A percentile compares a stretch with the other conserved stretches of the same genome.
Evolutionary conservation across 73 alveolate species (phyloP).

Genomic region (Paraurostyla sp.): DNA sequence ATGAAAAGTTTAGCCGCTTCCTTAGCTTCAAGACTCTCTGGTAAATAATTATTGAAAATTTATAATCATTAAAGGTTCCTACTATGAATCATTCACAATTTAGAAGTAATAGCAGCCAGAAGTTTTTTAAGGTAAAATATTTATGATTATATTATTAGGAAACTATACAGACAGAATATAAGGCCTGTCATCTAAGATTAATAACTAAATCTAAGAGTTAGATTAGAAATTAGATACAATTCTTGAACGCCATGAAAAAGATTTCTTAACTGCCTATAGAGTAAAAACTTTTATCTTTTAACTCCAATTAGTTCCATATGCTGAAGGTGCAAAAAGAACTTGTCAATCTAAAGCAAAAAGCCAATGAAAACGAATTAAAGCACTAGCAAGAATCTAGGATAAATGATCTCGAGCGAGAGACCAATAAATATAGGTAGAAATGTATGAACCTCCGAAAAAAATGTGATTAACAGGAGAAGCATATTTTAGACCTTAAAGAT

Average conservation of each 20-base stretch:
- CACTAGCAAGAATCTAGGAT: slow-evolving; percentile 41
- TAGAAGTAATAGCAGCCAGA: background rate
- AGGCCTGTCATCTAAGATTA: background rate
- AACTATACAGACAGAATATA: background rate
- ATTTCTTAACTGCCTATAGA: slow-evolving; percentile 69
- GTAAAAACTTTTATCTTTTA: background rate
- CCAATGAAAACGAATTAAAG: slow-evolving; percentile 60
- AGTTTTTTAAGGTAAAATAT: background rate
- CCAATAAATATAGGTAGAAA: background rate
- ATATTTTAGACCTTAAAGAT: slow-evolving; percentile 7
- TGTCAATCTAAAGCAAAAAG: slow-evolving; percentile 31
- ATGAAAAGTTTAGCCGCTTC: slow-evolving; percentile 38
- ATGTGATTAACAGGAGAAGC: slow-evolving; percentile 23
- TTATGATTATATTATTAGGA: too few species aligned
- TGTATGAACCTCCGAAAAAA: slow-evolving; percentile 12
- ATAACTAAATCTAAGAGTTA: background rate
- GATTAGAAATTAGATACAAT: slow-evolving; percentile 55
- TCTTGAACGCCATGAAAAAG: slow-evolving; percentile 69
- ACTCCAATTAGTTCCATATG: slow-evolving; percentile 50
- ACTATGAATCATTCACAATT: background rate
- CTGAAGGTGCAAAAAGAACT: slow-evolving; percentile 69
- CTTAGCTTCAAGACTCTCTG: slow-evolving; percentile 42
- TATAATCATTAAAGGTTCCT: background rate
- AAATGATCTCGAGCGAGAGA: slow-evolving; percentile 4
- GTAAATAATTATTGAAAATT: background rate